Conservation (phyloP, 106 monocot species). For the Apostasia shenzhenica region DNA sequence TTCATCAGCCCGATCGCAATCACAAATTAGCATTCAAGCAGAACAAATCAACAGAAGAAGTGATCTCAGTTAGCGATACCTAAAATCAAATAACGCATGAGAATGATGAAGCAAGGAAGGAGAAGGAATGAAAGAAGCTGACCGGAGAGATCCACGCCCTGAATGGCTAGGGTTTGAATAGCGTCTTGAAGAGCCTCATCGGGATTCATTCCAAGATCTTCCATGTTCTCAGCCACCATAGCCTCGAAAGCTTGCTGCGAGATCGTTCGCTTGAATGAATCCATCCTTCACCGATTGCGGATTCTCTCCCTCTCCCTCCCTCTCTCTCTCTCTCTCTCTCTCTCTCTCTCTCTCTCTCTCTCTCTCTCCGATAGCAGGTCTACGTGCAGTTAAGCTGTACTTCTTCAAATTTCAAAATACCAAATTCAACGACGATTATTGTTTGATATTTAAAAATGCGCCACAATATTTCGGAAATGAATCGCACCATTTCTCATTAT, state of each 20-base stretch:
- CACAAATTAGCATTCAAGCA: not conserved
- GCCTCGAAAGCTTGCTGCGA: constrained; percentile 91
- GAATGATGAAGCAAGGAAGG: not conserved
- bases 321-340: not conserved
- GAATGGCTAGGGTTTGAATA: constrained; percentile 60
- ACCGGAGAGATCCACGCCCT: constrained; percentile 81
- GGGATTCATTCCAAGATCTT: constrained; percentile 89
- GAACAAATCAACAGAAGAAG: not conserved
- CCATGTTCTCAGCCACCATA: constrained; percentile 84
- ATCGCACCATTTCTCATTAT: no score
- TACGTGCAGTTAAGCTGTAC: no score
- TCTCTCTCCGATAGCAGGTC: no score
- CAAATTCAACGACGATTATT: no score
- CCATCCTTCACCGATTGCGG: constrained; percentile 2
- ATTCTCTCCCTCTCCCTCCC: no score
- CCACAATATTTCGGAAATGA: no score
- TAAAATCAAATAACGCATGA: not conserved
- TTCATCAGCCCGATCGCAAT: not conserved
- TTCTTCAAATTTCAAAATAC: no score
- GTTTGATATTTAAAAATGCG: no score
- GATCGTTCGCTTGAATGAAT: constrained; percentile 32
- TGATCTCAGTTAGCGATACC: not conserved
- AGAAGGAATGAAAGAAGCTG: not conserved
- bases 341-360: not conserved
- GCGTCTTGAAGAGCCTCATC: constrained; percentile 74